Evolutionary conservation across 2,329 filamentous ascomycete genomes (phyloP).

Genomic region (Pleomassaria siparia): DNA sequence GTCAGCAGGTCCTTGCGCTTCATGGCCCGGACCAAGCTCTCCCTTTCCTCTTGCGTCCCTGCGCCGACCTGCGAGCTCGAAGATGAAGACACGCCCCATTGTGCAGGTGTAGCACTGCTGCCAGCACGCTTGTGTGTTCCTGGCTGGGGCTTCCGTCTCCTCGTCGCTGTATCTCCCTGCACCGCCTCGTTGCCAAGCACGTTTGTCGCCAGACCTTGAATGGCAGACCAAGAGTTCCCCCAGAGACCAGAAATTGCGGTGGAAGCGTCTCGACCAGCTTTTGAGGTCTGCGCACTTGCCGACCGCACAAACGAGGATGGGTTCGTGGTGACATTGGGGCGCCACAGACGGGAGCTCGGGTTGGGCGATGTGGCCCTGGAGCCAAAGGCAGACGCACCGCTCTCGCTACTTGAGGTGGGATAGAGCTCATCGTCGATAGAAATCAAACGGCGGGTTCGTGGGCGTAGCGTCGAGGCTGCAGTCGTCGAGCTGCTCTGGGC

Average conservation of each 20-base stretch:
- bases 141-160: slow-evolving; percentile 35
- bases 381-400: slow-evolving; percentile 42
- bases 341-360: slow-evolving; percentile 40
- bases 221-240: slow-evolving; percentile 51
- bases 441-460: slow-evolving; percentile 50
- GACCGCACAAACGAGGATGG: slow-evolving; percentile 31
- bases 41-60: slow-evolving; percentile 50
- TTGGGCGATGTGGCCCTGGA: slow-evolving; percentile 47
- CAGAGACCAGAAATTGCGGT: slow-evolving; percentile 47
- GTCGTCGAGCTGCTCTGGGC: slow-evolving; percentile 45
- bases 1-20: slow-evolving; percentile 53
- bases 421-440: slow-evolving; percentile 51
- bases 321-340: slow-evolving; percentile 30
- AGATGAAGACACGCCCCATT: slow-evolving; percentile 51
- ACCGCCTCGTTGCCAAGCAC: slow-evolving; percentile 47
- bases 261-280: slow-evolving; percentile 23
- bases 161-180: slow-evolving; percentile 21
- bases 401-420: slow-evolving; percentile 33
- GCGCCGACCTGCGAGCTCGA: slow-evolving; percentile 43
- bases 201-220: slow-evolving; percentile 53
- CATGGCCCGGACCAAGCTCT: slow-evolving; percentile 51
- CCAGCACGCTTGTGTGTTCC: slow-evolving; percentile 31
- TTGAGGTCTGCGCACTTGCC: slow-evolving; percentile 23
- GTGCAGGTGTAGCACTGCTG: slow-evolving; percentile 44
- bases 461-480: slow-evolving; percentile 45